Base-by-base conservation (phyloP, 2,329 filamentous ascomycete genomes). In the Rugonectria rugulosa region DNA sequence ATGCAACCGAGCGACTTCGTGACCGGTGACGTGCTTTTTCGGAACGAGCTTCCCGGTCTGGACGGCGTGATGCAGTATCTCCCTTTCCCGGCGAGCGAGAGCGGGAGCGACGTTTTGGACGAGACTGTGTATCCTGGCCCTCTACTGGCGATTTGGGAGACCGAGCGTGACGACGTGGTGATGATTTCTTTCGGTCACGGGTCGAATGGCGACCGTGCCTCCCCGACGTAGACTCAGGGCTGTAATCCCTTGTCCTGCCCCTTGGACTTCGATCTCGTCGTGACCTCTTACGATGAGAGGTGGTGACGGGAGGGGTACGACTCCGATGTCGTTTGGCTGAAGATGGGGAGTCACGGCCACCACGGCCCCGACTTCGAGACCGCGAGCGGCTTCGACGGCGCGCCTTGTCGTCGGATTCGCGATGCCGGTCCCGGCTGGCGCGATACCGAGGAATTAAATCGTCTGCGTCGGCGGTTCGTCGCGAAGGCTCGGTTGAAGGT, bases 241-340 rank as follows among this genome's bases (percentile, higher is more conserved):
- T 75, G 56, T 73, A 74, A 54, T 74, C 74, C 44, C 73, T 72
- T 72, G 71, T 70, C 75, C 75, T 60, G 41, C 58, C 51, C 62
- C 78, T 77, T 19, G 72, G 68, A 42, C 72, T 74, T 42, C 68
- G 64, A 4, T 68, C 64, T 56, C 70, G 68, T 56, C 70, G 72
- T 15, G 72, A 75, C 68, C 67, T 76, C 64, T 81, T 81, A 21
- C 74, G 71, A 44, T 72, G 73, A 26, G 71, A 71, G 5, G 67
- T 64, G 3, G 69, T 71, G 19, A 72, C 66, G 2, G 78, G 73
- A n/a, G 67, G 74, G 42, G 75, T 80, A 45, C 72, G 72, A 53
- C 73, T 79, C 53, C 78, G 72, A 42, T 73, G 70, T 45, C 78
- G 72, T 62, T 80, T 80, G 29, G 72, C 59, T 6, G 75, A 73